Conservation (phyloP, 108 stramenopile species). For the Conticribra guillardii region DNA sequence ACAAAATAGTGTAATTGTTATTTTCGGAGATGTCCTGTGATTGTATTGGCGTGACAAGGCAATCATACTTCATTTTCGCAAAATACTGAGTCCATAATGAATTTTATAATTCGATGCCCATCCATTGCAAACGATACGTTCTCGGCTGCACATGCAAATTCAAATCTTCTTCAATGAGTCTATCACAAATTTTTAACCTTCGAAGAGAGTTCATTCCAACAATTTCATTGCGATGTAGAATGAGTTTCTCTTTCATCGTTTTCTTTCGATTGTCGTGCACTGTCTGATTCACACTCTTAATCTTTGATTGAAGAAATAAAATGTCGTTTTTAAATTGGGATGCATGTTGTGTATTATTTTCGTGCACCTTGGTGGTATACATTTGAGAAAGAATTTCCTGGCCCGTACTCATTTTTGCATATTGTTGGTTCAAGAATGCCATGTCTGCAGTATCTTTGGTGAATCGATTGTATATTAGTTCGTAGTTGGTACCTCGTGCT, state of each 20-base stretch:
- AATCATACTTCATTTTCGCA: too few species aligned
- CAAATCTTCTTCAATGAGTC: constrained; percentile 39
- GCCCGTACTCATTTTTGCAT: constrained; percentile 49
- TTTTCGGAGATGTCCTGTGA: too few species aligned
- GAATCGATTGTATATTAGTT: constrained; percentile 50
- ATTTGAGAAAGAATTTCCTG: constrained; percentile 41
- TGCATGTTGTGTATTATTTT: constrained; percentile 34
- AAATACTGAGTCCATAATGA: too few species aligned
- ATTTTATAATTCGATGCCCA: constrained; percentile 35
- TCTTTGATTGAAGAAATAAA: constrained; percentile 33
- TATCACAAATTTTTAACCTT: constrained; percentile 42
- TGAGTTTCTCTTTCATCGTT: constrained; percentile 51
- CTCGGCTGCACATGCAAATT: constrained; percentile 45
- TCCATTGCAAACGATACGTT: constrained; percentile 33
- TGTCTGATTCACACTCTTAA: constrained; percentile 50
- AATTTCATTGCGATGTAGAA: constrained; percentile 31
- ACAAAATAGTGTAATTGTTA: too few species aligned
- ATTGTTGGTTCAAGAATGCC: constrained; percentile 53
- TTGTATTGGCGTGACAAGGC: too few species aligned
- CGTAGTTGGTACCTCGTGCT: constrained; percentile 47
- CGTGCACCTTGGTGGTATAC: constrained; percentile 49
- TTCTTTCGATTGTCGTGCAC: constrained; percentile 52
- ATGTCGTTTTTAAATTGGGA: constrained; percentile 38
- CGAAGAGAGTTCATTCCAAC: constrained; percentile 33
- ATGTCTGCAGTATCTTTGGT: constrained; percentile 21